phyloP scores from a whole-genome alignment of 805 yeast species.

The Candida ortonii region DNA sequence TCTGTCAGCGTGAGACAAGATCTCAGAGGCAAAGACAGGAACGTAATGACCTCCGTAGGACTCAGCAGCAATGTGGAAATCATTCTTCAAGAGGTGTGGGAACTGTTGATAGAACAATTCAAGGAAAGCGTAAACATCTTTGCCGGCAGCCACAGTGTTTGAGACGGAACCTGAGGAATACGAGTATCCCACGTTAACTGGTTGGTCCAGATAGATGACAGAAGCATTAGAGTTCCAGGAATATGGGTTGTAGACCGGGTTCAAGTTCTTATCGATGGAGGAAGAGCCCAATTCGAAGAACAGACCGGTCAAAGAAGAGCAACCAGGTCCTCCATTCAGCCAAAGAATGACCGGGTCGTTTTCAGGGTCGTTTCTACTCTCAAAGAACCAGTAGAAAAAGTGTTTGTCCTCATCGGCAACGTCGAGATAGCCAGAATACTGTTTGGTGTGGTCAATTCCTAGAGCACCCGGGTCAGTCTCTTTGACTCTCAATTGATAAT shows the following conservation, averaged over 20 bases:
- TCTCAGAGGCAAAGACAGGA: slow-evolving; percentile 63
- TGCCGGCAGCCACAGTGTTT: slow-evolving; percentile 77
- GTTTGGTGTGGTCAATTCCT: slow-evolving; percentile 63
- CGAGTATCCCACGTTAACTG: slow-evolving; percentile 89
- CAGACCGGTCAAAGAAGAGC: slow-evolving; percentile 86
- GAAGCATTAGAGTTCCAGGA: slow-evolving; percentile 93
- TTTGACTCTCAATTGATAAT: slow-evolving; percentile 50
- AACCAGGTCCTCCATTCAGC: slow-evolving; percentile 97
- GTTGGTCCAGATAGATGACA: slow-evolving; percentile 89
- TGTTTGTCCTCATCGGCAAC: slow-evolving; percentile 72
- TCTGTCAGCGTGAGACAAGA: slow-evolving; percentile 50
- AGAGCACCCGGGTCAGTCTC: slow-evolving; percentile 45
- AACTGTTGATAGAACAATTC: slow-evolving; percentile 79
- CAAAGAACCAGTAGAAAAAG: slow-evolving; percentile 92
- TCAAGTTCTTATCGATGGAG: slow-evolving; percentile 57
- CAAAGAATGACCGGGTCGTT: slow-evolving; percentile 82
- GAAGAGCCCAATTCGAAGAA: slow-evolving; percentile 93
- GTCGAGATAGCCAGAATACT: slow-evolving; percentile 71
- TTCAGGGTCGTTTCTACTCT: slow-evolving; percentile 81
- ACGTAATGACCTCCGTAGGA: slow-evolving; percentile 84
- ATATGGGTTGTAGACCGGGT: slow-evolving; percentile 74
- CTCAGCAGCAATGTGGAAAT: slow-evolving; percentile 81
- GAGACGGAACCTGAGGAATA: slow-evolving; percentile 63
- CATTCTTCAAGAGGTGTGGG: slow-evolving; percentile 59
- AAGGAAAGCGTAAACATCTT: slow-evolving; percentile 82